Percentiles rank a stretch among this genome's conserved stretches.
These are phyloP conservation scores for Aureobasidium sp. DNA, from an alignment of 2,329 filamentous ascomycete genomes.

Conservation along the genomic window DNA sequence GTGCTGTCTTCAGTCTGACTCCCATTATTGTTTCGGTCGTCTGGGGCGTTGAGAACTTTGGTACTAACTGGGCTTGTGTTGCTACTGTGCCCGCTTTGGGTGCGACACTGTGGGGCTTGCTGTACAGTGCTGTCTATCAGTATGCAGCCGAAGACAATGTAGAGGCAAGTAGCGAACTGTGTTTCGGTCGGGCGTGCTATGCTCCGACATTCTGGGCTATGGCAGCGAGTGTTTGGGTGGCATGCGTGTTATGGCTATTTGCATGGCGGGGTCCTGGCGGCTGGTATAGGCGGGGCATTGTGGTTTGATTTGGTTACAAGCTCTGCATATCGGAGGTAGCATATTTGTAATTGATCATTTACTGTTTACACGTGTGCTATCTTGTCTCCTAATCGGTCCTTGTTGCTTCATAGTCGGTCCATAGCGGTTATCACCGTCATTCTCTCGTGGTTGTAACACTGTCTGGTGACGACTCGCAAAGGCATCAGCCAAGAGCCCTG, in stretches of 20 bases:
- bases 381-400: neutral
- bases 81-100: constrained; percentile 85
- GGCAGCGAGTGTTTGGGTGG: constrained; percentile 70
- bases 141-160: constrained; percentile 47
- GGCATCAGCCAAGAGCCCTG: neutral
- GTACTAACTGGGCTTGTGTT: constrained; percentile 94
- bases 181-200: constrained; percentile 78
- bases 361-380: neutral
- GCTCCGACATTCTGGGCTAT: constrained; percentile 79
- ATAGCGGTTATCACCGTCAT: neutral
- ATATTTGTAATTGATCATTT: neutral
- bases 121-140: constrained; percentile 82
- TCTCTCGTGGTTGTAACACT: neutral
- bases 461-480: constrained; percentile 3
- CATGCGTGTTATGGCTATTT: constrained; percentile 63
- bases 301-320: neutral
- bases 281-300: constrained; percentile 12
- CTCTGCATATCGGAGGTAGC: neutral
- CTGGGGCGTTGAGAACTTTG: constrained; percentile 98
- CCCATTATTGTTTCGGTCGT: constrained; percentile 95
- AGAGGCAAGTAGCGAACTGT: constrained; percentile 51
- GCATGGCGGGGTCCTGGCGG: constrained; percentile 67
- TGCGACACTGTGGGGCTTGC: constrained; percentile 78
- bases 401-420: neutral
- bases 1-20: constrained; percentile 79